A percentile compares a stretch with the other conserved stretches of the same genome.
phyloP scores from a whole-genome alignment of 2,329 filamentous ascomycete genomes.

The Sporothrix dimorphospora region DNA sequence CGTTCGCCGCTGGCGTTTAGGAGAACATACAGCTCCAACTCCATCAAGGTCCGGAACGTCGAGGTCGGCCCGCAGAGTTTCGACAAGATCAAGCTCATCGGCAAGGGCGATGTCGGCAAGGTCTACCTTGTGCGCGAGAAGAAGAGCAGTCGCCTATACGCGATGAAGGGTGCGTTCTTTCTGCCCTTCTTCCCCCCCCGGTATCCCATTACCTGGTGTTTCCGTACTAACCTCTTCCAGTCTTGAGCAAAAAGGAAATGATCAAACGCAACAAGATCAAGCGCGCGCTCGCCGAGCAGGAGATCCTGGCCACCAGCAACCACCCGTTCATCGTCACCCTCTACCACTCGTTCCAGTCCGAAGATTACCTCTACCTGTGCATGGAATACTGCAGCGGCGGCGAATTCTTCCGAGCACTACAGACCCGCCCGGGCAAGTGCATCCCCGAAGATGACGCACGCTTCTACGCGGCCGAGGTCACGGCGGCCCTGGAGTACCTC shows the following conservation, averaged over 20 bases:
- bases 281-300: slow-evolving; percentile 93
- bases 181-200: neutral
- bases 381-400: slow-evolving; percentile 99
- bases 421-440: slow-evolving; percentile 95
- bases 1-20: slow-evolving; percentile 77
- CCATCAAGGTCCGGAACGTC: slow-evolving; percentile 96
- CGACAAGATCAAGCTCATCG: slow-evolving; percentile 99
- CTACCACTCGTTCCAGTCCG: slow-evolving; percentile 98
- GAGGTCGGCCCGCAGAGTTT: slow-evolving; percentile 95
- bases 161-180: slow-evolving; percentile 83
- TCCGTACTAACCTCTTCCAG: slow-evolving; percentile 49
- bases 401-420: slow-evolving; percentile 95
- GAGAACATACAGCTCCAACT: slow-evolving; percentile 97
- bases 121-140: slow-evolving; percentile 97
- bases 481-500: slow-evolving; percentile 91
- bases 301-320: slow-evolving; percentile 97
- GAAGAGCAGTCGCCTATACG: slow-evolving; percentile 92
- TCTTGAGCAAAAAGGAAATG: slow-evolving; percentile 99
- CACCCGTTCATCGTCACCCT: slow-evolving; percentile 98
- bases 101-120: slow-evolving; percentile 98
- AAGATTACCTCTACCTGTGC: slow-evolving; percentile 97
- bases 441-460: slow-evolving; percentile 95
- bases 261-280: slow-evolving; percentile 99
- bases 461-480: slow-evolving; percentile 97
- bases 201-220: too few species aligned